Evolutionary conservation across 225 moss, liverwort and hornwort genomes (phyloP).

Genomic region (Pseudoscleropodium purum): DNA sequence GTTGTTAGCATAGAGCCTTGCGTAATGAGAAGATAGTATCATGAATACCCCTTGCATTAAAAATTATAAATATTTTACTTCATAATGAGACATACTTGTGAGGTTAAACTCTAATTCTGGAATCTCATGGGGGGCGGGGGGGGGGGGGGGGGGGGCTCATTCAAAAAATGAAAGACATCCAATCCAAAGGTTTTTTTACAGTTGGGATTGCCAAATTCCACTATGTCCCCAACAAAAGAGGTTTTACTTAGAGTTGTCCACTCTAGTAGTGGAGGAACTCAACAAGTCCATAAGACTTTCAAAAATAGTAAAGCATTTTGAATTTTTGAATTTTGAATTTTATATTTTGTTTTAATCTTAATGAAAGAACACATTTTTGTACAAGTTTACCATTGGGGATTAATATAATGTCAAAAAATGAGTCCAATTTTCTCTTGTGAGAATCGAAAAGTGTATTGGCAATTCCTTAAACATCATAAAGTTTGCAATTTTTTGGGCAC

Average conservation of each 20-base stretch:
- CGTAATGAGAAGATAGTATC: rapidly evolving
- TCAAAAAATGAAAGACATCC: background rate
- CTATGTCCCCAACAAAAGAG: too few relatives aligned
- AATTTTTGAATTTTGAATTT: background rate
- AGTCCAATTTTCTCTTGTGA: too few relatives aligned
- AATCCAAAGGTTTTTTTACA: rapidly evolving
- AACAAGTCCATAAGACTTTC: background rate
- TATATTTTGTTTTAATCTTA: too few relatives aligned
- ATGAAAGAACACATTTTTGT: background rate
- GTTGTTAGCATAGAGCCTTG: rapidly evolving
- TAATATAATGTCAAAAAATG: background rate
- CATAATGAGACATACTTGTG: rapidly evolving
- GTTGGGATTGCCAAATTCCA: rapidly evolving
- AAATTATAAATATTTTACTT: background rate
- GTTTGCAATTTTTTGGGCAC: background rate
- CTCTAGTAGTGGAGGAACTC: rapidly evolving
- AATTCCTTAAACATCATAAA: background rate
- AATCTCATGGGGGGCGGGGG: background rate
- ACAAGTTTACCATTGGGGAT: too few relatives aligned
- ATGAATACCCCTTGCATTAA: rapidly evolving
- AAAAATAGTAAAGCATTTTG: too few relatives aligned
- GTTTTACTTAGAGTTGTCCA: background rate
- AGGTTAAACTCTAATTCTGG: background rate
- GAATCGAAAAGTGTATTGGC: background rate
- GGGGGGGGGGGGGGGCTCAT: too few relatives aligned